Evolutionary conservation across 768 basidiomycete genomes (phyloP), one percentile per base, ranked within the genome.

Genomic region (Boletus coccyginus): DNA sequence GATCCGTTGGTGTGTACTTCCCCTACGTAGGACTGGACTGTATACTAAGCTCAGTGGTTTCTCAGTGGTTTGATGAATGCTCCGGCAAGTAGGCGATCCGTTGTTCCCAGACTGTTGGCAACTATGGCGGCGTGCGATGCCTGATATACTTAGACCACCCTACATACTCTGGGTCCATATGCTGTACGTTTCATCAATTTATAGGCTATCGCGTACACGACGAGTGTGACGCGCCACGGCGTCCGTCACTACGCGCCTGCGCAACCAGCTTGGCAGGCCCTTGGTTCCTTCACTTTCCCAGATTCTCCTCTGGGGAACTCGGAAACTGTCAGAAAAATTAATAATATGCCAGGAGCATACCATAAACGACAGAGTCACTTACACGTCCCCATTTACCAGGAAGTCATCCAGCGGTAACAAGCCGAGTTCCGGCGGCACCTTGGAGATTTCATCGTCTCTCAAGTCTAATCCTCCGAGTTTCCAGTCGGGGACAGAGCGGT

Each of bases 271-370:
- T 74, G 92, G 64, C 51, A 92, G 64, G 3, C 91, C 91, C 62
- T 88, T 91, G 19, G 90, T 92, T 2, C 90, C 91, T 65, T 93
- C 91, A 45, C 90, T 77, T 68, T 93, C 92, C 91, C 91, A 94
- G 11, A 94, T 85, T 21, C 86, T 78, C 58, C 91, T 77, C 55
- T 86, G 83, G 0, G 91, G 91, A 19, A 91, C 84, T 31, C 91
- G 86, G 77, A 94, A 94, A 14, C 90, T 92, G 49, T 42, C 0
- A 5, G 53, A 33, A 39, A 8, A 7, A 49, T 10, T 16, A 32
- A 29, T 40, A 47, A 35, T 38, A 24, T 60, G 49, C 44, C 10
- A 33, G 42, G 44, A 17, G 11, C 7, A 19, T 32, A 35, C 31
- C 19, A 9, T 13, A 17, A 32, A n/a, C 29, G 19, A 52, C 10